Percentiles rank a stretch among this genome's conserved stretches.
These are phyloP conservation scores for Aspergillus persii DNA, from an alignment of 2,329 filamentous ascomycete genomes.

Conservation along the genomic window DNA sequence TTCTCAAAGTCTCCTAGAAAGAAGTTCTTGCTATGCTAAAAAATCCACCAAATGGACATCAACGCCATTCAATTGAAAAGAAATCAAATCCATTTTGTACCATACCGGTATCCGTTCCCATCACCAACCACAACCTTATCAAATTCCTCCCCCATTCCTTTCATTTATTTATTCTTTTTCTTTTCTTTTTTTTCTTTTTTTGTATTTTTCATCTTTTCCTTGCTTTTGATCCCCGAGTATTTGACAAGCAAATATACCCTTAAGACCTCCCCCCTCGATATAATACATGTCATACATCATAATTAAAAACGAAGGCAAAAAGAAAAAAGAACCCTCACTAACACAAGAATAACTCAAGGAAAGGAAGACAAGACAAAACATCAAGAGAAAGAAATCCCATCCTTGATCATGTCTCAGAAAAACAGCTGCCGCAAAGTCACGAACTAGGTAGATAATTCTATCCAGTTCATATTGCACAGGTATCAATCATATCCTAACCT, in stretches of 20 bases:
- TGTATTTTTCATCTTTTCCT: conserved; percentile 27
- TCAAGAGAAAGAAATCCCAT: not conserved
- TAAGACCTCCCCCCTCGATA: not conserved
- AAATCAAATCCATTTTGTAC: not conserved
- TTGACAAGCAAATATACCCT: conserved; percentile 5
- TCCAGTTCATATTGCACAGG: not conserved
- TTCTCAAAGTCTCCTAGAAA: not conserved
- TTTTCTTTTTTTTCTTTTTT: conserved; percentile 28
- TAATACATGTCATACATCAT: conserved; percentile 6
- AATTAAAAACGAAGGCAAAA: not conserved
- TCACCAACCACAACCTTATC: conserved; percentile 6
- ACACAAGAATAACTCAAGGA: not conserved
- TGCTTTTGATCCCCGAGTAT: conserved; percentile 28
- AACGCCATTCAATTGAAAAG: not conserved
- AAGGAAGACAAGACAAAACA: conserved; percentile 2
- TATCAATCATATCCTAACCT: conserved; percentile 1
- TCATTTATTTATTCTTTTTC: not conserved
- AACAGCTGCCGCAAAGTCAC: not conserved
- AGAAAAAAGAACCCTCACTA: not conserved
- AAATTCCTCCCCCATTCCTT: too few relatives aligned
- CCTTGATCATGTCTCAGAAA: not conserved
- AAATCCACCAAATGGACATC: not conserved
- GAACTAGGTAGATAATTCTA: not conserved
- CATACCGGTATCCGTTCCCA: not conserved
- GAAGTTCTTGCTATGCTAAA: not conserved